A percentile compares a stretch with the other conserved stretches of the same genome.
Evolutionary conservation across 1,284 basidiomycete species (phyloP).

Genomic region (Apiotrichum montevideense): DNA sequence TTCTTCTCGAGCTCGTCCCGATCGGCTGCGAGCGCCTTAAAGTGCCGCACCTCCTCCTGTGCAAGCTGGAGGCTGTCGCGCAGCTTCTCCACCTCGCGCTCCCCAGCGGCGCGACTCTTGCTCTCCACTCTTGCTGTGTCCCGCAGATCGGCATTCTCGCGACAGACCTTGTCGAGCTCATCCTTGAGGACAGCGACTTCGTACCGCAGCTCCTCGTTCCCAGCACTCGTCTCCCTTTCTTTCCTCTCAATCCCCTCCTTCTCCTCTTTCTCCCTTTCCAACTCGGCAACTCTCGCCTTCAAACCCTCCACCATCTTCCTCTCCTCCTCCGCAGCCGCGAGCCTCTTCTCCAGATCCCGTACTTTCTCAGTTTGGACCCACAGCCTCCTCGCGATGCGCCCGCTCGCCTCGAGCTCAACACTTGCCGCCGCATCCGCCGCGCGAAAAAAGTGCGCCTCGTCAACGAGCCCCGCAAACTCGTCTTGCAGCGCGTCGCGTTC

Average conservation of each 20-base stretch:
- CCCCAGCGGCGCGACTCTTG: neutral
- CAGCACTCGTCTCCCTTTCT: neutral
- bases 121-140: neutral
- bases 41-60: conserved; percentile 1
- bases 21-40: neutral
- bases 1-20: neutral
- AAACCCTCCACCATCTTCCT: conserved; percentile 11
- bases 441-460: conserved; percentile 11
- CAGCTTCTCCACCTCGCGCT: neutral
- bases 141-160: conserved; percentile 1
- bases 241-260: too few relatives aligned
- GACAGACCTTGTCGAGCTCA: conserved; percentile 8
- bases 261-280: neutral
- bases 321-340: conserved; percentile 7
- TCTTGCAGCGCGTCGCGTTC: conserved; percentile 18
- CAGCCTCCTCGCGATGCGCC: conserved; percentile 20
- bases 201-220: neutral
- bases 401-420: conserved; percentile 18
- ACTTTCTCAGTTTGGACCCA: conserved; percentile 25
- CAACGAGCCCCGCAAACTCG: conserved; percentile 12
- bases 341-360: conserved; percentile 6
- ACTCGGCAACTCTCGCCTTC: neutral
- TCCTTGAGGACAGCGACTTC: conserved; percentile 19
- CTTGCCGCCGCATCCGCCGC: neutral
- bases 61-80: neutral